These are phyloP conservation scores for Zygosaccharomyces pseudorouxii DNA, from an alignment of 805 yeast genomes.

Conservation along the genomic window DNA sequence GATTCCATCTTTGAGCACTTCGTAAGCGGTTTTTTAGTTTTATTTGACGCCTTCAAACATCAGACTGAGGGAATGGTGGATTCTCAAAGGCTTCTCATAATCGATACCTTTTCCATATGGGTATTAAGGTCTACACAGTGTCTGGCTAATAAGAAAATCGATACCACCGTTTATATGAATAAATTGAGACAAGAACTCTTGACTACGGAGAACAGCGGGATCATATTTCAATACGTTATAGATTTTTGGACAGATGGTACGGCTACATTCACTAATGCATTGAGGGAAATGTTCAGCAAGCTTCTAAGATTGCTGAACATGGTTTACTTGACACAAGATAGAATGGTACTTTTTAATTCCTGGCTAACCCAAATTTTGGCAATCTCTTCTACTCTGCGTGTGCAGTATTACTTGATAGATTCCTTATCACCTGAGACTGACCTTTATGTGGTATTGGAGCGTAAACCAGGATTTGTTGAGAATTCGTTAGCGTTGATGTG, in stretches of 20 bases:
- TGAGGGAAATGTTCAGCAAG: constrained; percentile 56
- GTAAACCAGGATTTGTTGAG: constrained; percentile 44
- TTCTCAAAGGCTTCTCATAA: constrained; percentile 36
- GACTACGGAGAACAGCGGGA: constrained; percentile 25
- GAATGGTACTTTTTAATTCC: constrained; percentile 28
- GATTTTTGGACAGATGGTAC: constrained; percentile 71
- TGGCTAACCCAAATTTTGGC: constrained; percentile 48
- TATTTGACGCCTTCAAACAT: constrained; percentile 9
- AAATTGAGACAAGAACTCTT: constrained; percentile 16
- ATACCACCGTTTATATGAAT: constrained; percentile 13
- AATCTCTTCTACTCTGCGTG: constrained; percentile 51
- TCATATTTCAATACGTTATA: constrained; percentile 49
- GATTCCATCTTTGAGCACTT: constrained; percentile 9
- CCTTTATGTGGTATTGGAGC: constrained; percentile 38
- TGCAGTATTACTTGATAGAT: constrained; percentile 58
- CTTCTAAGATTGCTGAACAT: constrained; percentile 40
- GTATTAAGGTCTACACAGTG: constrained; percentile 49
- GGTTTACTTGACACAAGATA: constrained; percentile 18
- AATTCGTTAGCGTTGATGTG: constrained; percentile 46
- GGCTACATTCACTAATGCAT: constrained; percentile 64
- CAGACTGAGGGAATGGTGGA: constrained; percentile 12
- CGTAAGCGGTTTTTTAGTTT: constrained; percentile 5
- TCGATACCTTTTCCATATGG: constrained; percentile 66
- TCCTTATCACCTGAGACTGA: constrained; percentile 47
- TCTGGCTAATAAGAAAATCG: constrained; percentile 19